These are phyloP conservation scores for Eutrema japonicum DNA, from an alignment of 345 rosid genomes.

Conservation along the genomic window DNA sequence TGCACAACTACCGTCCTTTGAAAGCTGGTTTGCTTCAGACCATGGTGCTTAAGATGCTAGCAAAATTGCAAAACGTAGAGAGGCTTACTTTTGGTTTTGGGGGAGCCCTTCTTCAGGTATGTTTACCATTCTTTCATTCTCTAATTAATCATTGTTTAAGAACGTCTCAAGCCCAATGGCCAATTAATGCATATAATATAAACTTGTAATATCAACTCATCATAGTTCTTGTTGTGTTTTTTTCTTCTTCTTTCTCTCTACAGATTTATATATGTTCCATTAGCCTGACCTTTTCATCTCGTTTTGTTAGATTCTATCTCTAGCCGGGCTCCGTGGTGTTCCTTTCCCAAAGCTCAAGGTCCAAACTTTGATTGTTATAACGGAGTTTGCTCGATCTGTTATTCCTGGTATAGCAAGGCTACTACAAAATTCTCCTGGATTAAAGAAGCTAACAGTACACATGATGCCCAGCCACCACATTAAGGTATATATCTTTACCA, in stretches of 20 bases:
- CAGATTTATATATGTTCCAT: background rate
- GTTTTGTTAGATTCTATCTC: slow-evolving; percentile 21
- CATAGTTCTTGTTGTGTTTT: background rate
- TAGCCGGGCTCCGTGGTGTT: slow-evolving; percentile 3
- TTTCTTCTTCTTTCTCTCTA: no score
- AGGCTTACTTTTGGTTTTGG: slow-evolving; percentile 20
- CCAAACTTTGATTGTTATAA: slow-evolving; percentile 12
- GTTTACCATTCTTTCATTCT: background rate
- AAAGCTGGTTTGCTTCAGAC: background rate
- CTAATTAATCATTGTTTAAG: no score
- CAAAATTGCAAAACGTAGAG: slow-evolving; percentile 16
- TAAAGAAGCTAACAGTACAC: slow-evolving; percentile 29
- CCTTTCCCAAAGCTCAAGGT: slow-evolving; percentile 16
- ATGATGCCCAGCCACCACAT: no score
- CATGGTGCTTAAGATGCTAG: slow-evolving; percentile 7
- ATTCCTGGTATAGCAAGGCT: slow-evolving; percentile 27
- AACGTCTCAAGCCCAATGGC: no score
- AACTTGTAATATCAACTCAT: no score
- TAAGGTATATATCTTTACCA: no score
- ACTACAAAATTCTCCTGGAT: slow-evolving; percentile 31
- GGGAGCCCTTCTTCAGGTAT: slow-evolving; percentile 21
- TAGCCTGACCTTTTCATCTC: background rate
- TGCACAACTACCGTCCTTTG: no score
- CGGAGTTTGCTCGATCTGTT: background rate
- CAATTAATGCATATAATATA: no score